These are phyloP conservation scores for Madurella fahalii DNA, from an alignment of 2,329 filamentous ascomycete species.

Conservation along the genomic window DNA sequence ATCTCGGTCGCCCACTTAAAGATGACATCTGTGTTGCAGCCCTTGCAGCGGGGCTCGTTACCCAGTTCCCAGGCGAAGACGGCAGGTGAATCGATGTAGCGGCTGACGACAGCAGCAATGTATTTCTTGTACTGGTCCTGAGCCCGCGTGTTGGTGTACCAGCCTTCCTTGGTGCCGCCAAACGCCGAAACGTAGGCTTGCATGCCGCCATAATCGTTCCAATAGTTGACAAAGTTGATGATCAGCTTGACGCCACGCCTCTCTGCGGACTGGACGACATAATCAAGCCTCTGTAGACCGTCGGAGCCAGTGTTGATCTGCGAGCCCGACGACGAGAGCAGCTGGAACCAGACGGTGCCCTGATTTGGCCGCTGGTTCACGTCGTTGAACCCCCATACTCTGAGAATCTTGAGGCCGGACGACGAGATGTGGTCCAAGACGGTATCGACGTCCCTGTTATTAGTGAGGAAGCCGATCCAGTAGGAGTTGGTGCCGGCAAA, in stretches of 20 bases:
- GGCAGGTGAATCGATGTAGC: slow-evolving; percentile 42
- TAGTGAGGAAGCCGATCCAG: slow-evolving; percentile 51
- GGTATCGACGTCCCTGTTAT: slow-evolving; percentile 52
- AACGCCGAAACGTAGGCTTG: slow-evolving; percentile 53
- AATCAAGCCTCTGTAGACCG: slow-evolving; percentile 61
- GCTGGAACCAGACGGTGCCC: slow-evolving; percentile 49
- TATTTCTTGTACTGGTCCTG: slow-evolving; percentile 51
- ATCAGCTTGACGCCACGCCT: slow-evolving; percentile 58
- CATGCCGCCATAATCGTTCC: slow-evolving; percentile 65
- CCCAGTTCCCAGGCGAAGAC: slow-evolving; percentile 51
- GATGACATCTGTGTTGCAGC: slow-evolving; percentile 55
- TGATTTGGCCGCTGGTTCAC: slow-evolving; percentile 39
- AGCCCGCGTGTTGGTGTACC: slow-evolving; percentile 48
- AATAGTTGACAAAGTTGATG: slow-evolving; percentile 65
- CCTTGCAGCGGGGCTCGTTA: slow-evolving; percentile 57
- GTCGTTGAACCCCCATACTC: slow-evolving; percentile 62
- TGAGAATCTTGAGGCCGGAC: slow-evolving; percentile 54
- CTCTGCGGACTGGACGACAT: slow-evolving; percentile 58
- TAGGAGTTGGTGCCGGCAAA: slow-evolving; percentile 54
- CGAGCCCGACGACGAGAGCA: slow-evolving; percentile 45
- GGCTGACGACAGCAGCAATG: slow-evolving; percentile 41
- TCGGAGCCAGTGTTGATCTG: slow-evolving; percentile 61
- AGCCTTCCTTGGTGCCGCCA: slow-evolving; percentile 47
- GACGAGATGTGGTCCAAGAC: slow-evolving; percentile 44
- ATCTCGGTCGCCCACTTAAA: slow-evolving; percentile 55